Conservation (phyloP, 2,329 filamentous ascomycete genomes). For the Fusarium devonianum region DNA sequence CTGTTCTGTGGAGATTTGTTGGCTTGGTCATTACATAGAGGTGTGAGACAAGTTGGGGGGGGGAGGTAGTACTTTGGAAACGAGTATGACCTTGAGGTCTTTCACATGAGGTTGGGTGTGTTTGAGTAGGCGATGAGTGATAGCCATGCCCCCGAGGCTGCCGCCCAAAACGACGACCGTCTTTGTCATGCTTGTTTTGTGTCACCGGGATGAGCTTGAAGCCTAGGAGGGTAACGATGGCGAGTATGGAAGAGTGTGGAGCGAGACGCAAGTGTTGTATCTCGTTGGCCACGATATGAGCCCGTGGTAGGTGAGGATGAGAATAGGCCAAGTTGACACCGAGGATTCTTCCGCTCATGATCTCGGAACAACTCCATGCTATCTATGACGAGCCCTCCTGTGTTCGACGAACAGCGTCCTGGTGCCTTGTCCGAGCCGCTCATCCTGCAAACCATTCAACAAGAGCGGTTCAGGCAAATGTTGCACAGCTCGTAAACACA, state of each 20-base stretch:
- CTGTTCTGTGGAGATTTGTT: slow-evolving; percentile 51
- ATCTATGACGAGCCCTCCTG: slow-evolving; percentile 10
- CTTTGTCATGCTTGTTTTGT: slow-evolving; percentile 51
- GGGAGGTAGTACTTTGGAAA: slow-evolving; percentile 61
- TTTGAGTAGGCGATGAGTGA: slow-evolving; percentile 63
- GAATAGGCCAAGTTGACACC: background rate
- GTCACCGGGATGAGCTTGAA: background rate
- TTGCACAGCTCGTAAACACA: background rate
- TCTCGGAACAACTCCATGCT: background rate
- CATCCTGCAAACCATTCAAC: too few species aligned
- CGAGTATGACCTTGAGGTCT: slow-evolving; percentile 61
- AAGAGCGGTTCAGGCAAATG: too few species aligned
- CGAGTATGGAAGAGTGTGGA: too few species aligned
- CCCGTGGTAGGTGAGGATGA: too few species aligned
- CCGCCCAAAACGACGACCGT: slow-evolving; percentile 64
- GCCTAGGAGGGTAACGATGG: too few species aligned
- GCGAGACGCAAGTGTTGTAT: too few species aligned
- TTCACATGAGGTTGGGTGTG: slow-evolving; percentile 54
- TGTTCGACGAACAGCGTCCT: slow-evolving; percentile 3
- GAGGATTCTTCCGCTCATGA: slow-evolving; percentile 1
- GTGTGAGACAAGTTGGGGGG: background rate
- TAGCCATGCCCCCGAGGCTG: slow-evolving; percentile 59
- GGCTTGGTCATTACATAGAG: background rate
- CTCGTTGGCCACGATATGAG: too few species aligned
- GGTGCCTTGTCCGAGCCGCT: background rate